Percentiles rank a stretch among this genome's conserved stretches.
phyloP scores from a whole-genome alignment of 2,329 filamentous ascomycete genomes.

The Xylariaceae sp. region DNA sequence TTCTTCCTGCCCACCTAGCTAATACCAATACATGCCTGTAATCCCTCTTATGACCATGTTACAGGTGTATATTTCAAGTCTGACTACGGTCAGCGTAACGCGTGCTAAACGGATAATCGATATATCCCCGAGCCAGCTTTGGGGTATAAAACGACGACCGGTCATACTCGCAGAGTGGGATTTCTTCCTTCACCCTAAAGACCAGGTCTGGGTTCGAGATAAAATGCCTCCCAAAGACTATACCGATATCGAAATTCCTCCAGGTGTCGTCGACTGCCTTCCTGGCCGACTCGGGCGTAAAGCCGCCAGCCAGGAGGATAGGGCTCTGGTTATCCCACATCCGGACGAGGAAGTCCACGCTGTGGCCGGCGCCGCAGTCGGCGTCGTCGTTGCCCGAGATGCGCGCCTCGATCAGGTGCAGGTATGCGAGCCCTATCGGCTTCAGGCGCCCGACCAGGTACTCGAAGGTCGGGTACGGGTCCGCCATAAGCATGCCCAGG shows the following conservation, averaged over 20 bases:
- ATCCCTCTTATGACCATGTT: no score
- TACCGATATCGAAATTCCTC: slow-evolving; percentile 32
- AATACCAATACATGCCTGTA: no score
- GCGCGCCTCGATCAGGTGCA: slow-evolving; percentile 50
- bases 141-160: slow-evolving; percentile 34
- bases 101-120: slow-evolving; percentile 14
- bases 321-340: slow-evolving; percentile 37
- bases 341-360: slow-evolving; percentile 36
- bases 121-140: slow-evolving; percentile 12
- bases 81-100: no score
- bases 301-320: slow-evolving; percentile 40
- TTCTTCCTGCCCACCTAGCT: no score
- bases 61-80: no score
- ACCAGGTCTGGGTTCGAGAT: slow-evolving; percentile 41
- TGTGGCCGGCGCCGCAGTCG: slow-evolving; percentile 27
- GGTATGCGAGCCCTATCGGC: slow-evolving; percentile 44
- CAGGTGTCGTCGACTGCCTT: slow-evolving; percentile 31
- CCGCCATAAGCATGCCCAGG: slow-evolving; percentile 49
- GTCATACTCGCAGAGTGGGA: slow-evolving; percentile 36
- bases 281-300: slow-evolving; percentile 27
- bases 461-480: slow-evolving; percentile 50
- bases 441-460: slow-evolving; percentile 44
- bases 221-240: slow-evolving; percentile 42
- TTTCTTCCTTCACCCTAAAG: slow-evolving; percentile 33
- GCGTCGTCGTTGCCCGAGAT: slow-evolving; percentile 32